Evolutionary conservation across 2,329 filamentous ascomycete species (phyloP), one percentile per base, ranked within the genome.

Genomic region (Ciborinia camelliae): DNA sequence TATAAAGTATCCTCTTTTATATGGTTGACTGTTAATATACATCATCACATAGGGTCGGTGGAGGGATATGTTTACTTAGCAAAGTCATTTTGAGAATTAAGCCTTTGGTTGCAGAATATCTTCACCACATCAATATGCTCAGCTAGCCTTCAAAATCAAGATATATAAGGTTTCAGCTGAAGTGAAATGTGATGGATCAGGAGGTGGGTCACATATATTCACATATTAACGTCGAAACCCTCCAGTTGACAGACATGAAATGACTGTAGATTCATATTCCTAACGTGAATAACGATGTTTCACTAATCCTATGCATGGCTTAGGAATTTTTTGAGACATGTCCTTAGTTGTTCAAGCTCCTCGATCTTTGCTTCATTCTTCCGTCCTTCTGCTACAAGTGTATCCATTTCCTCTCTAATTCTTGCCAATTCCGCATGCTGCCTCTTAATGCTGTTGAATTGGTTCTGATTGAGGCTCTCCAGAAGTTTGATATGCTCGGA

Each of bases 221-320:
- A 8, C 12, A 8, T 8, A 20, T 9, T 4, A 3, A 12, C n/a
- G 12, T 32, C 4, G 2, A n/a, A n/a, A 12, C 1, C 30, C 0
- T 2, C 4, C 15, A 32, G 18, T 3, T 3, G 3, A n/a, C 5
- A 32, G 4, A 32, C 9, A 1, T 43, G 1, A 18, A 2, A 18
- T 3, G 8, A 9, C 4, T 6, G 7, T 12, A 51, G 4, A 2
- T 12, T 20, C 3, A 7, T 10, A 6, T 12, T 1, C 1, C 4
- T 14, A 52, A 15, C 3, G 26, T 26, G n/a, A 28, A 48, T 14
- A 5, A 35, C n/a, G n/a, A n/a, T n/a, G n/a, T n/a, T n/a, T n/a
- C n/a, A n/a, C n/a, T n/a, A n/a, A 5, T 12, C 48, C 28, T 35
- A 35, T n/a, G 9, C 9, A 4, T 10, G 28, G 3, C 14, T 18